phyloP scores from a whole-genome alignment of 2,329 filamentous ascomycete genomes.

The Bipolaris oryzae region DNA sequence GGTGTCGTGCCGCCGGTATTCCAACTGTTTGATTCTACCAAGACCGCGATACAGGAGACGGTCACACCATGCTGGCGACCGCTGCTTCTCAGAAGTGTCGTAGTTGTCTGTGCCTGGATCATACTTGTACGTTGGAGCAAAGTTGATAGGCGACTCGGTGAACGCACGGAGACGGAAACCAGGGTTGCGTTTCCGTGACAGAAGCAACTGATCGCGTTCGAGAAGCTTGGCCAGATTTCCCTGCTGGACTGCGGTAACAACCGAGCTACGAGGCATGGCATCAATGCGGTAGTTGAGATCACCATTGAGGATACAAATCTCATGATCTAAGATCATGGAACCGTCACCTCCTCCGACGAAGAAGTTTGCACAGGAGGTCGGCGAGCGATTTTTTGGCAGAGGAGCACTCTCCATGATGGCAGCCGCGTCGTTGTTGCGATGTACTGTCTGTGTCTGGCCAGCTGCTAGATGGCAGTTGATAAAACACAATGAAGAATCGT shows the following conservation, averaged over 20 bases:
- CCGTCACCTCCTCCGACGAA: slow-evolving; percentile 94
- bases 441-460: slow-evolving; percentile 85
- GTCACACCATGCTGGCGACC: slow-evolving; percentile 96
- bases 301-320: slow-evolving; percentile 95
- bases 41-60: slow-evolving; percentile 83
- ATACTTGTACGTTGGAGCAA: slow-evolving; percentile 98
- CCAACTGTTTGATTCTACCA: slow-evolving; percentile 81
- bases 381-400: slow-evolving; percentile 74
- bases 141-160: slow-evolving; percentile 86
- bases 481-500: slow-evolving; percentile 94
- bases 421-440: slow-evolving; percentile 90
- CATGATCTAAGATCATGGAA: slow-evolving; percentile 92
- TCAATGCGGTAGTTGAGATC: slow-evolving; percentile 99
- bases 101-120: slow-evolving; percentile 94
- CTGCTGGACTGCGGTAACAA: slow-evolving; percentile 81
- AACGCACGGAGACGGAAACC: slow-evolving; percentile 88
- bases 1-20: slow-evolving; percentile 82
- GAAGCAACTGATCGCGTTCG: slow-evolving; percentile 89
- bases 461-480: slow-evolving; percentile 97
- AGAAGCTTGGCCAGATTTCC: slow-evolving; percentile 85
- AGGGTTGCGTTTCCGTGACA: slow-evolving; percentile 86
- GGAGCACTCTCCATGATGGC: slow-evolving; percentile 82
- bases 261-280: slow-evolving; percentile 91
- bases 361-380: slow-evolving; percentile 70
- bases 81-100: slow-evolving; percentile 92